Percentiles rank a stretch among this genome's conserved stretches.
Conservation (phyloP, 768 basidiomycete genomes). For the Lyophyllum decastes region DNA sequence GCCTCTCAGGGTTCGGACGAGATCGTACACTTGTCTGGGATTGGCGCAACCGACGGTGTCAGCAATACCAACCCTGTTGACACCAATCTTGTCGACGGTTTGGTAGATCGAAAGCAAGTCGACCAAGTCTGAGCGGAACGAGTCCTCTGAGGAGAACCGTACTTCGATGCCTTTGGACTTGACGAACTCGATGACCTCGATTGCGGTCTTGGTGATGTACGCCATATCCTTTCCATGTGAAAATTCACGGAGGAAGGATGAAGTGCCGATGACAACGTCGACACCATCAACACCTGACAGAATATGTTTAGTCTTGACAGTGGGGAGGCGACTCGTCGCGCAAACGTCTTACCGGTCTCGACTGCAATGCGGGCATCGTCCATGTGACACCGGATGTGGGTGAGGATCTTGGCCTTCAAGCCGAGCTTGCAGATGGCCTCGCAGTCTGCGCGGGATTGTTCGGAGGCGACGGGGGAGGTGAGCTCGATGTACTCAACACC, state of each 20-base stretch:
- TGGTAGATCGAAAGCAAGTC: conserved; percentile 98
- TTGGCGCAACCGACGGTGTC: conserved; percentile 99
- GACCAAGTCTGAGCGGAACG: conserved; percentile 99
- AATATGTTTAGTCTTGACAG: background rate
- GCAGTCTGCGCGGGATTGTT: conserved; percentile 92
- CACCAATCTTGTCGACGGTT: conserved; percentile 98
- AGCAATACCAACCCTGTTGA: conserved; percentile 97
- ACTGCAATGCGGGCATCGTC: conserved; percentile 98
- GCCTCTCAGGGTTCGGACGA: conserved; percentile 93
- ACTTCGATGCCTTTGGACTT: conserved; percentile 99
- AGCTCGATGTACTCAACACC: conserved; percentile 99
- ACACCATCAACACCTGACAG: conserved; percentile 92
- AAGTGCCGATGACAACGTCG: conserved; percentile 98
- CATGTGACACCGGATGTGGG: conserved; percentile 99
- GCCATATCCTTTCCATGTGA: conserved; percentile 99
- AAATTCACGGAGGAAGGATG: conserved; percentile 98
- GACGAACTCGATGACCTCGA: conserved; percentile 98
- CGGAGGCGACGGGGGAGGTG: conserved; percentile 96
- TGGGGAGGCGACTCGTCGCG: background rate
- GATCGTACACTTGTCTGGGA: conserved; percentile 97
- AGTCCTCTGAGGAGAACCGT: conserved; percentile 99
- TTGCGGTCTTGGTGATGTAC: conserved; percentile 98
- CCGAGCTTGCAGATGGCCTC: conserved; percentile 99
- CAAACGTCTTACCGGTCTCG: conserved; percentile 74
- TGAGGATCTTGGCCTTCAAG: conserved; percentile 93